Evolutionary conservation across 2,329 filamentous ascomycete genomes (phyloP), one percentile per base, ranked within the genome.

Genomic region (Talaromyces marneffei): DNA sequence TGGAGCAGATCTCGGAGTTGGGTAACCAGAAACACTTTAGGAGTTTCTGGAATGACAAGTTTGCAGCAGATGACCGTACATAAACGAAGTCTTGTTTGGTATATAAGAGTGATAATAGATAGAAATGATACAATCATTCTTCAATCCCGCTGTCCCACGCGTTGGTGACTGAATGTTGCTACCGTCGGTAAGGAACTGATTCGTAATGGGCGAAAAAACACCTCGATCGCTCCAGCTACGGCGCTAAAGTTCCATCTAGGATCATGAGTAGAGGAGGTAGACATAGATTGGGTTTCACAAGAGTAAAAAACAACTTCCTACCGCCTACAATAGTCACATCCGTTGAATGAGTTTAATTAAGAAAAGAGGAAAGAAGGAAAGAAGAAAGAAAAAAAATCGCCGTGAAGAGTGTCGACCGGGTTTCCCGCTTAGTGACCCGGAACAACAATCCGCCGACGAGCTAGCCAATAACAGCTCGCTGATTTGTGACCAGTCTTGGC

Each of bases 311-410:
- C 59, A 63, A 70, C 62, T 67, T 74, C 78, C 77, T 75, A 74
- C 74, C 75, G 81, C 84, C 84, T 83, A 87, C 85, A 87, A 87
- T 87, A 87, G 82, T 76, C 78, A 82, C 79, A 83, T 78, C 82
- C 83, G 73, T 61, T 74, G 72, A 83, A 85, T 83, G 82, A 85
- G 82, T 83, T 73, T 69, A 64, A 70, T 73, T 71, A 71, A 68
- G 71, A 70, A 76, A 71, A 75, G 69, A 70, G 69, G 70, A 69
- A 61, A 57, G 65, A 68, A 58, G 54, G 69, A 65, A 59, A 57
- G 63, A 67, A 70, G 71, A 75, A n/a, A 69, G 70, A 70, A 70
- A 68, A 62, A 59, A 66, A 62, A 66, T 62, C 53, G 64, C 65
- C 59, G 63, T 55, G 63, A 67, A 70, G 68, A 64, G 62, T 59